Base-by-base conservation (phyloP, 2,329 filamentous ascomycete genomes). In the Botrytis medusae region DNA sequence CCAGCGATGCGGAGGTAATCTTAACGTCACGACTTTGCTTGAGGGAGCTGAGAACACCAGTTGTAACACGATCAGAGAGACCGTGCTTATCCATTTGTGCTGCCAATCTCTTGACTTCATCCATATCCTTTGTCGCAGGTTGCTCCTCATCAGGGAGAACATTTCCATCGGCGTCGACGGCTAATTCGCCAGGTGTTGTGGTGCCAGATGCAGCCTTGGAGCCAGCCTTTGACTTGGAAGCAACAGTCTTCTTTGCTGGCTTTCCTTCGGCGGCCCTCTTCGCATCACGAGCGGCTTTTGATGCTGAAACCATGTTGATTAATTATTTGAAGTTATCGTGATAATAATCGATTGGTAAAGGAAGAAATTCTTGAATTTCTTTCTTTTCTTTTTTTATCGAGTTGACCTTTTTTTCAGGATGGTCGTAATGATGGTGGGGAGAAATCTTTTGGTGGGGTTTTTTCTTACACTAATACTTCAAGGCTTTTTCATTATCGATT, bases 11-110 rank as follows among this genome's bases (percentile, higher is more conserved):
- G 72, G 94, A 97, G 77, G 92, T 97, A 83, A 99, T 96, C 88
- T 99, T 99, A 84, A 97, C 94, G 84, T 99, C 96, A 84, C 93
- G 92, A 86, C 93, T 97, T 78, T 93, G 87, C 76, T 89, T 84
- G 76, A 95, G 90, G 62, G 96, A 99, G 54, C 95, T 88, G 76
- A 99, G 87, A 73, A 99, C 96, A 89, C 96, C 96, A 75, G 96
- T 99, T 75, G 97, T 99, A 83, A 99, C 96, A 84, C 96, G 93
- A 85, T 99, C 96, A 22, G 96, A 98, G 77, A 99, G 88, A 81
- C 96, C 96, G 82, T 97, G 90, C 86, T 97, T 93, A 86, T 99
- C 96, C 88, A 97, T 92, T 86, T 99, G 97, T 72, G 95, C 88
- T 62, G 93, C 91, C 78, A 99, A 88, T 82, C 94, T 94, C 86